phyloP scores from a whole-genome alignment of 2,329 filamentous ascomycete species.

The Trichoderma brevicompactum region DNA sequence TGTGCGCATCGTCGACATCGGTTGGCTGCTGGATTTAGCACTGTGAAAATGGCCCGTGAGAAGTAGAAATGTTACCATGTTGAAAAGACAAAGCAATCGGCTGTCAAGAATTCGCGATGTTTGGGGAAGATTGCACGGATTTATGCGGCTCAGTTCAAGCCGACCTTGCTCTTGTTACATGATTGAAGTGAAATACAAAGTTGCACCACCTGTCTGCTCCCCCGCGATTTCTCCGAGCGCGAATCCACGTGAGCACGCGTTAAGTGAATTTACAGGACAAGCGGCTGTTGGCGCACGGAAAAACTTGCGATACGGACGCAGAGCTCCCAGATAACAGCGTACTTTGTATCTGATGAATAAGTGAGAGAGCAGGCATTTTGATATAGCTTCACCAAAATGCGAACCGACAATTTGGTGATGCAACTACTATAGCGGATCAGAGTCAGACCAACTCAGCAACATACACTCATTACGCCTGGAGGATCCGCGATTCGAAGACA shows the following conservation, averaged over 20 bases:
- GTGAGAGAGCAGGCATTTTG: neutral
- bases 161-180: no score
- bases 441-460: neutral
- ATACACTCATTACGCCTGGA: neutral
- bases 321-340: neutral
- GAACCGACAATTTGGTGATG: neutral
- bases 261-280: conserved; percentile 15
- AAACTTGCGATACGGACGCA: conserved; percentile 26
- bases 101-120: neutral
- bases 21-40: conserved; percentile 8
- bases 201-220: no score
- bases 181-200: no score
- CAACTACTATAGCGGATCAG: neutral
- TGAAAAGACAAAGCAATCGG: neutral
- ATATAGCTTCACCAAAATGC: neutral
- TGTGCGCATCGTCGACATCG: conserved; percentile 52
- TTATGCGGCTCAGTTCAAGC: neutral
- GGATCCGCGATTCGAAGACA: neutral
- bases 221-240: conserved; percentile 29
- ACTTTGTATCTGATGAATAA: neutral
- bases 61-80: neutral
- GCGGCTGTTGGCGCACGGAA: neutral
- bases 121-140: neutral
- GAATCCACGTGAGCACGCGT: conserved; percentile 41
- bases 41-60: neutral